Base-by-base conservation (phyloP, 2,329 filamentous ascomycete species). In the Xylariales sp. region DNA sequence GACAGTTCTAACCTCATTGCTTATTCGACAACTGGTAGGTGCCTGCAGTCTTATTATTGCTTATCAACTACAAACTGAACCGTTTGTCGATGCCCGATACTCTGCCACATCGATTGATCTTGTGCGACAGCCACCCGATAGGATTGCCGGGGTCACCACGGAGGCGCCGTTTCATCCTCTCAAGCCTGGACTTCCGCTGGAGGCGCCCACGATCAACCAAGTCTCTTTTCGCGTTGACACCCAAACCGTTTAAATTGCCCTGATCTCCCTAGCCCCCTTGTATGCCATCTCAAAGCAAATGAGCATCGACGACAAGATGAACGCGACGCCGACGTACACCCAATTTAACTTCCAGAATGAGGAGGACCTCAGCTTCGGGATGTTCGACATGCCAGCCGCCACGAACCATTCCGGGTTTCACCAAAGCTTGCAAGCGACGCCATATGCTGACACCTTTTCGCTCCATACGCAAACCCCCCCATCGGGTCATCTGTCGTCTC, bases 281-380 rank as follows among this genome's bases (percentile, higher is more conserved):
- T 28, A 45, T 56, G 54, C 53, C 16, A 34, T 57, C 54, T 14
- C 23, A 41, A 57, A 53, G 28, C 50, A 63, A 53, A 58, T 5
- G 12, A 57, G 32, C 16, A 55, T 49, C 30, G 61, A 55, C 49
- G 49, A 30, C 65, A 68, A 56, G 8, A 77, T 77, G 76, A 75
- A 75, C 32, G 71, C 52, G 18, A 59, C 72, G 57, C 63, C 72
- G 50, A 64, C 67, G 1, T 73, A 73, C 65, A 72, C 74, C 57
- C 63, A 56, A 45, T 73, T 71, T 55, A 66, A 62, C 56, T 56
- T 75, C 52, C 70, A 69, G 16, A 70, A 73, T 59, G 73, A 71
- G 23, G 70, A 70, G 23, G 69, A 69, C 18, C 69, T 69, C 45
- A 64, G 61, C 43, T 71, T 70, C 58, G 69, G 71, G 6, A 64